Percentiles rank a stretch among this genome's conserved stretches.
Conservation (phyloP, 148 eudicot species). For the Rhododendron williamsianum region DNA sequence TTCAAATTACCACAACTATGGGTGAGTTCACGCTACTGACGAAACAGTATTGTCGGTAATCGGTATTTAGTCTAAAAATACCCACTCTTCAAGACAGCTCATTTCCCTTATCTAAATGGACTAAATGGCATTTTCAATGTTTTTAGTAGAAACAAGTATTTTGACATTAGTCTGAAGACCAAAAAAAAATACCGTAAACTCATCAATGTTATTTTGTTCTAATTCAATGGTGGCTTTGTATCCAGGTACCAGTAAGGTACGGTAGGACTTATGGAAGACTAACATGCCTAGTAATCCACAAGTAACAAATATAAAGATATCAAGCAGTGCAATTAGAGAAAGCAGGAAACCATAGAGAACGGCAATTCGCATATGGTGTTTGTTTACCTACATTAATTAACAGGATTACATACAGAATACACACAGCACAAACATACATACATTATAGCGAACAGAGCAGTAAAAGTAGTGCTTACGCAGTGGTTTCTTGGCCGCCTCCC, state of each 20-base stretch:
- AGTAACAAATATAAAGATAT: background rate
- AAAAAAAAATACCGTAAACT: too few species aligned
- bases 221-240: background rate
- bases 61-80: too few species aligned
- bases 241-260: background rate
- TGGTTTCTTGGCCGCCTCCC: constrained; percentile 96
- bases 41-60: too few species aligned
- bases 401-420: background rate
- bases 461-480: constrained; percentile 57
- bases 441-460: background rate
- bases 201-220: background rate
- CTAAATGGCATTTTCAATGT: too few species aligned
- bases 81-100: too few species aligned
- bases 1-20: background rate
- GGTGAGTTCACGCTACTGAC: too few species aligned
- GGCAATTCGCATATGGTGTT: background rate
- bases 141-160: too few species aligned
- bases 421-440: background rate
- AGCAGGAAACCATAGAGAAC: too few species aligned
- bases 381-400: background rate
- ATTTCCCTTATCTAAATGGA: too few species aligned
- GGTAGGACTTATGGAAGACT: background rate
- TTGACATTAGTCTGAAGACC: too few species aligned
- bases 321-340: background rate
- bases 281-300: background rate